phyloP scores from a whole-genome alignment of 208 protist species.

The Wallacemonas collosoma region DNA sequence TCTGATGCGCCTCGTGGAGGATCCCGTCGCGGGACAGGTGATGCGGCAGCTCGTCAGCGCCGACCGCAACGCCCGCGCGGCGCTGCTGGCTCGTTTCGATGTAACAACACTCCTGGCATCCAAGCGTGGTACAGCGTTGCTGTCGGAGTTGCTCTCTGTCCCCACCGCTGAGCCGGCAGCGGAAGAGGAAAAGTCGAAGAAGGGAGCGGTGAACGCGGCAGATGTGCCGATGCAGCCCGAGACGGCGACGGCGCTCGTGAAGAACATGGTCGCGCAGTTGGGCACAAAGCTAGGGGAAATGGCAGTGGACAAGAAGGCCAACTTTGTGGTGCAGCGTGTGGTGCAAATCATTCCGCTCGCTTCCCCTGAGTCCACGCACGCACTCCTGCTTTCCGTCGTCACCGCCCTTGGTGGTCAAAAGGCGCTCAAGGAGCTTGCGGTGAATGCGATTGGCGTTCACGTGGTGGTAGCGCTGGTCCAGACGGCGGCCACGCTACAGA shows the following conservation, averaged over 20 bases:
- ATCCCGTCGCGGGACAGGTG: slow-evolving; percentile 73
- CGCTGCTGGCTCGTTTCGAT: slow-evolving; percentile 48
- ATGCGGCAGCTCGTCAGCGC: slow-evolving; percentile 54
- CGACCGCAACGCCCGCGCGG: slow-evolving; percentile 28
- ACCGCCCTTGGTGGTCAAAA: slow-evolving; percentile 38
- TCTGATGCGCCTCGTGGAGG: slow-evolving; percentile 65
- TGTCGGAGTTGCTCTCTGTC: slow-evolving; percentile 48
- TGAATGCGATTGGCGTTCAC: slow-evolving; percentile 73
- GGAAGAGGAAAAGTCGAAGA: slow-evolving; percentile 19
- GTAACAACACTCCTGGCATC: slow-evolving; percentile 47
- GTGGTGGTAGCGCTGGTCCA: slow-evolving; percentile 63
- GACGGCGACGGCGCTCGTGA: slow-evolving; percentile 40
- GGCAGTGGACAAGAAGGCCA: slow-evolving; percentile 64
- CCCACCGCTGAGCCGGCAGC: slow-evolving; percentile 12
- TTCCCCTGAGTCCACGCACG: slow-evolving; percentile 23
- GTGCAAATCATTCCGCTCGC: slow-evolving; percentile 52
- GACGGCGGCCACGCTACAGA: slow-evolving; percentile 38
- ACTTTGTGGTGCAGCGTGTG: slow-evolving; percentile 85
- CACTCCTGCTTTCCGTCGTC: slow-evolving; percentile 39
- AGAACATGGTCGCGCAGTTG: slow-evolving; percentile 40
- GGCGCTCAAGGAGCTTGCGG: slow-evolving; percentile 41
- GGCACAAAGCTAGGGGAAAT: slow-evolving; percentile 56
- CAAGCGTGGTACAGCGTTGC: slow-evolving; percentile 76
- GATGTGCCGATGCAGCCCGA: slow-evolving; percentile 22
- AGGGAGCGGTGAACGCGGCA: not conserved